Evolutionary conservation across 2,329 filamentous ascomycete genomes (phyloP).

Genomic region (Epichloe brachyelytri): DNA sequence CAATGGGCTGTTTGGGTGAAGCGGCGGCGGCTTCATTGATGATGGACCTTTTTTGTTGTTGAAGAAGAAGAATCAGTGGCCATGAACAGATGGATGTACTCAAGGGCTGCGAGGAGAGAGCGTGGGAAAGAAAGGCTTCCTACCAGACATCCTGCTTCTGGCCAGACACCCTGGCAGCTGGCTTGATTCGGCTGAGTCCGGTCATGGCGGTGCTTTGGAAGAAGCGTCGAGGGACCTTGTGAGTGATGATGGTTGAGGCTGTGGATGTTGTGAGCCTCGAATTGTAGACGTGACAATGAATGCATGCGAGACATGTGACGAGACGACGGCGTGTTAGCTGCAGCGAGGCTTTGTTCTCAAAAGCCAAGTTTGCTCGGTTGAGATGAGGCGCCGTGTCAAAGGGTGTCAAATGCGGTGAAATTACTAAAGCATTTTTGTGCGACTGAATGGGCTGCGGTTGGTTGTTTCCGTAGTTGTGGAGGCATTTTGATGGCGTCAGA

Average conservation of each 20-base stretch:
- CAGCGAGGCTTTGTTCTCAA: too few relatives aligned
- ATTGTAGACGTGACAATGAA: background rate
- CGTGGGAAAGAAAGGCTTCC: slow-evolving; percentile 1
- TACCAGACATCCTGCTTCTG: slow-evolving; percentile 41
- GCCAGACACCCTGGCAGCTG: slow-evolving; percentile 35
- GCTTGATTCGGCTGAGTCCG: slow-evolving; percentile 33
- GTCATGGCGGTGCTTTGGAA: slow-evolving; percentile 24
- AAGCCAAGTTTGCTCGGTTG: too few relatives aligned
- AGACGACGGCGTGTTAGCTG: background rate
- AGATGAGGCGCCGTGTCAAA: too few relatives aligned
- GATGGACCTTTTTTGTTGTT: slow-evolving; percentile 37
- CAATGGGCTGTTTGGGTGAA: slow-evolving; percentile 49
- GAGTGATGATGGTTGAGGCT: background rate
- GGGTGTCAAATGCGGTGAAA: too few relatives aligned
- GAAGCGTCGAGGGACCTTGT: background rate
- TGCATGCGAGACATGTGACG: background rate
- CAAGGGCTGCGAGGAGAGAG: background rate
- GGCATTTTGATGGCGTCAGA: background rate
- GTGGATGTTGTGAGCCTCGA: background rate
- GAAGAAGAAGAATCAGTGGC: background rate
- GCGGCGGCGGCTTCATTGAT: slow-evolving; percentile 53
- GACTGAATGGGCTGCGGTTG: too few relatives aligned
- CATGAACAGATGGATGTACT: background rate
- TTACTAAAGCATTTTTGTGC: too few relatives aligned
- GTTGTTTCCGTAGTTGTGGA: background rate